phyloP scores from a whole-genome alignment of 257 asterid genomes.

The Solanum phureja region DNA sequence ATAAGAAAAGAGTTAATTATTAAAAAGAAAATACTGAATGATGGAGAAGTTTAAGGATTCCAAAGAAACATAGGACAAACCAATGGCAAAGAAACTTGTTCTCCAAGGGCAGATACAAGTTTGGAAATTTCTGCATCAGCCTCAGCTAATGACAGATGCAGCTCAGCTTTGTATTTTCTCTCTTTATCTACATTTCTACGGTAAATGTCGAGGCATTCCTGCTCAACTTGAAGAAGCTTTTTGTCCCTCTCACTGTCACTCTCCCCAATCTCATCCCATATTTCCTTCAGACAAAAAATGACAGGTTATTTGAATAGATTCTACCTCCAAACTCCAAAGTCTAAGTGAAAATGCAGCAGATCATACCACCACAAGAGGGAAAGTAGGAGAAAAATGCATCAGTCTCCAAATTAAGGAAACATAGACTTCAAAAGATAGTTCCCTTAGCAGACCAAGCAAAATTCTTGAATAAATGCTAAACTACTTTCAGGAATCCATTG shows the following conservation, averaged over 20 bases:
- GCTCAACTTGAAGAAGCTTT: slow-evolving; percentile 74
- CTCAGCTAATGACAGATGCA: slow-evolving; percentile 47
- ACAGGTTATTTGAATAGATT: background rate
- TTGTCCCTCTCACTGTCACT: slow-evolving; percentile 56
- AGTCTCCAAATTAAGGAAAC: background rate
- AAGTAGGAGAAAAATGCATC: background rate
- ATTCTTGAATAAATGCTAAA: background rate
- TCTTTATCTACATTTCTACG: slow-evolving; percentile 54
- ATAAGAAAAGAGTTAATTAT: background rate
- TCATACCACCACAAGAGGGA: background rate
- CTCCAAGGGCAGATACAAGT: slow-evolving; percentile 59
- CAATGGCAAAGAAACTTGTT: slow-evolving; percentile 36
- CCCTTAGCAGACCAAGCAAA: background rate
- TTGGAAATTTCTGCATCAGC: slow-evolving; percentile 54
- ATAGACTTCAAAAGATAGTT: background rate
- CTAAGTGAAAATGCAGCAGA: background rate
- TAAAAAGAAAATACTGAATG: background rate
- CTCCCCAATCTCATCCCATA: slow-evolving; percentile 82
- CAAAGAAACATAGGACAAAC: slow-evolving; percentile 16
- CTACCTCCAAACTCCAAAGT: background rate
- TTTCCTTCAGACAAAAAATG: slow-evolving; percentile 22
- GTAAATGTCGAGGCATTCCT: slow-evolving; percentile 70
- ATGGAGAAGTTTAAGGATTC: background rate
- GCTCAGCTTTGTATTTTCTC: slow-evolving; percentile 50
- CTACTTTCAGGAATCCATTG: background rate